phyloP scores from a whole-genome alignment of 768 basidiomycete species.

The Naganishia onofrii region DNA sequence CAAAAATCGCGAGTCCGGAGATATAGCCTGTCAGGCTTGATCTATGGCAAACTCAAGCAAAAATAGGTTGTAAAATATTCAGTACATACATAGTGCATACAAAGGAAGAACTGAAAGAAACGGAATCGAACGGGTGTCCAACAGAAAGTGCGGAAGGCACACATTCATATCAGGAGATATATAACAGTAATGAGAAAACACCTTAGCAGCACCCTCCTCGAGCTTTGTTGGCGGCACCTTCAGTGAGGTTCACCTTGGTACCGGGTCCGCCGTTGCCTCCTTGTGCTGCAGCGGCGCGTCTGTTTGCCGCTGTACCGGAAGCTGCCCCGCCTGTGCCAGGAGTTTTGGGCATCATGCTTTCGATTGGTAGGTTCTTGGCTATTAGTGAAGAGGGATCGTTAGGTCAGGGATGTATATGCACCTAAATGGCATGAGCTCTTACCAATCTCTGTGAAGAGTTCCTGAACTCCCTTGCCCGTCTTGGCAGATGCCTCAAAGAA shows the following conservation, averaged over 20 bases:
- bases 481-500: slow-evolving; percentile 99
- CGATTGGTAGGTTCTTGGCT: slow-evolving; percentile 88
- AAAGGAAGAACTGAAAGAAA: not conserved
- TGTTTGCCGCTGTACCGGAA: slow-evolving; percentile 40
- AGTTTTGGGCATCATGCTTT: slow-evolving; percentile 81
- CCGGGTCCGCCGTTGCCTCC: slow-evolving; percentile 12
- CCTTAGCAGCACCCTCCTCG: slow-evolving; percentile 47
- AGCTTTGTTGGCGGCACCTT: slow-evolving; percentile 45
- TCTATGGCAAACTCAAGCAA: not conserved
- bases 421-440: slow-evolving; percentile 38
- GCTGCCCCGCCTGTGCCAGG: slow-evolving; percentile 63
- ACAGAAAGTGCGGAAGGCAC: not conserved
- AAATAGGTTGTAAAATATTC: slow-evolving; percentile 23
- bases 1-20: not conserved
- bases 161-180: not conserved
- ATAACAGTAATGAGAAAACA: not conserved
- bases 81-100: slow-evolving; percentile 14
- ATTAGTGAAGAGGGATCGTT: slow-evolving; percentile 25
- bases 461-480: slow-evolving; percentile 91
- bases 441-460: slow-evolving; percentile 99
- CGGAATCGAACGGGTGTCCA: not conserved
- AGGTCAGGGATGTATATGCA: not conserved
- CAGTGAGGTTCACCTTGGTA: slow-evolving; percentile 48
- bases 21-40: not conserved
- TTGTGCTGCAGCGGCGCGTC: slow-evolving; percentile 16